phyloP scores from a whole-genome alignment of 805 yeast species.

The Middelhovenomyces tepae region DNA sequence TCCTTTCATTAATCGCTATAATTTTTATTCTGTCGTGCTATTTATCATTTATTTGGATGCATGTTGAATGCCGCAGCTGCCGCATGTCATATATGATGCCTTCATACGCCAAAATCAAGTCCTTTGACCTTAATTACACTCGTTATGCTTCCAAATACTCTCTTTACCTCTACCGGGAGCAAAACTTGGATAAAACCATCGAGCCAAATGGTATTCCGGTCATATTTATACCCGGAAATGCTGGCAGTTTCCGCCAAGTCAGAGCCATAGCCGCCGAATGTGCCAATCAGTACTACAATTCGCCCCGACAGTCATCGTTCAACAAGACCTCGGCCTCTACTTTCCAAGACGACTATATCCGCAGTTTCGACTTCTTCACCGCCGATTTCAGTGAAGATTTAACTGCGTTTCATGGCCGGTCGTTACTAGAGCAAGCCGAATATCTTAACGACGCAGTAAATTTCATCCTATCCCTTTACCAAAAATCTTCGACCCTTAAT shows the following conservation, averaged over 20 bases:
- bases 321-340: not conserved
- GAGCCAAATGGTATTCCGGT: conserved; percentile 76
- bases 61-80: conserved; percentile 37
- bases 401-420: conserved; percentile 91
- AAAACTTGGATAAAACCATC: conserved; percentile 32
- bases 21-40: too few species aligned
- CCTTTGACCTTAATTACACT: conserved; percentile 56
- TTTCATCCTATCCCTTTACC: conserved; percentile 62
- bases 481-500: conserved; percentile 23
- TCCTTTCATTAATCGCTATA: too few species aligned
- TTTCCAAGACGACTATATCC: conserved; percentile 8
- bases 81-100: conserved; percentile 73
- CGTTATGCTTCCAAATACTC: conserved; percentile 72
- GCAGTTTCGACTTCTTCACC: conserved; percentile 59
- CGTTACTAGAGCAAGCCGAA: conserved; percentile 87
- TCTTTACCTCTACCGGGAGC: conserved; percentile 81
- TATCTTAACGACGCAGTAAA: conserved; percentile 76
- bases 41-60: conserved; percentile 2
- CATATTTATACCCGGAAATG: conserved; percentile 93
- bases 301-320: conserved; percentile 4
- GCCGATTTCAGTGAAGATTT: conserved; percentile 93
- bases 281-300: conserved; percentile 44
- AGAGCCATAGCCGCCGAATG: conserved; percentile 85
- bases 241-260: conserved; percentile 86
- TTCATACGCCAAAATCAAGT: conserved; percentile 64